Percentiles rank a stretch among this genome's conserved stretches.
Evolutionary conservation across 2,329 filamentous ascomycete genomes (phyloP).

Genomic region (Penicillium italicum): DNA sequence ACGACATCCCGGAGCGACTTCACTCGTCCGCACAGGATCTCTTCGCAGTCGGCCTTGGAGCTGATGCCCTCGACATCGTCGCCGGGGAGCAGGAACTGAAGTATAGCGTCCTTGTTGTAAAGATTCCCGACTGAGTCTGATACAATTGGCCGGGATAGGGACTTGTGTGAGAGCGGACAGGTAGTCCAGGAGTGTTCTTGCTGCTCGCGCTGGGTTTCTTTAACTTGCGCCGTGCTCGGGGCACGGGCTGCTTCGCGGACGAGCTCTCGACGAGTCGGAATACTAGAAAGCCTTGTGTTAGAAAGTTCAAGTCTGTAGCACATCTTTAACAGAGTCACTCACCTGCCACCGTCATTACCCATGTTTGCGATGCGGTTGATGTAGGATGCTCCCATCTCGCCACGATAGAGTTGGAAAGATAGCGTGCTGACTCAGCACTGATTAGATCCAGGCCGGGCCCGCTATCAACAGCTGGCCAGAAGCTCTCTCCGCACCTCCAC

Average conservation of each 20-base stretch:
- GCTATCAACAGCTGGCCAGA: conserved; percentile 40
- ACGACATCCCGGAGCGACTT: conserved; percentile 81
- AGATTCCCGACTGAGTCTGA: conserved; percentile 80
- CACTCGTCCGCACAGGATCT: conserved; percentile 60
- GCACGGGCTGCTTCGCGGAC: conserved; percentile 87
- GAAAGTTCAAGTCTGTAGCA: not conserved
- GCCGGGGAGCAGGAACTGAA: conserved; percentile 62
- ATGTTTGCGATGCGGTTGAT: conserved; percentile 49
- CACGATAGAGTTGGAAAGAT: conserved; percentile 21
- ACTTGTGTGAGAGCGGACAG: conserved; percentile 78
- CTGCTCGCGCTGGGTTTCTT: conserved; percentile 80
- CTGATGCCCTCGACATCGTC: conserved; percentile 53
- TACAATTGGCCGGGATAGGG: conserved; percentile 70
- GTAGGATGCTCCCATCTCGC: conserved; percentile 9
- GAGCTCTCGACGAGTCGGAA: conserved; percentile 90
- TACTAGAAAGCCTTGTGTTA: conserved; percentile 49
- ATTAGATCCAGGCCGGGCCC: conserved; percentile 21
- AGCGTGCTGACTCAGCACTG: conserved; percentile 33
- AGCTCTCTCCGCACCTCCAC: conserved; percentile 34
- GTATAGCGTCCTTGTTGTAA: conserved; percentile 91
- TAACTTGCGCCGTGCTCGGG: conserved; percentile 78
- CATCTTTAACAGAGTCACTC: conserved; percentile 15
- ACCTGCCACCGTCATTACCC: conserved; percentile 94
- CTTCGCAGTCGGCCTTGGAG: conserved; percentile 58
- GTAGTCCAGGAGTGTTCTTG: conserved; percentile 82